Percentiles rank a stretch among this genome's conserved stretches.
These are phyloP conservation scores for Smittium mucronatum DNA, from an alignment of 371 early-diverging fungal species.

Conservation along the genomic window DNA sequence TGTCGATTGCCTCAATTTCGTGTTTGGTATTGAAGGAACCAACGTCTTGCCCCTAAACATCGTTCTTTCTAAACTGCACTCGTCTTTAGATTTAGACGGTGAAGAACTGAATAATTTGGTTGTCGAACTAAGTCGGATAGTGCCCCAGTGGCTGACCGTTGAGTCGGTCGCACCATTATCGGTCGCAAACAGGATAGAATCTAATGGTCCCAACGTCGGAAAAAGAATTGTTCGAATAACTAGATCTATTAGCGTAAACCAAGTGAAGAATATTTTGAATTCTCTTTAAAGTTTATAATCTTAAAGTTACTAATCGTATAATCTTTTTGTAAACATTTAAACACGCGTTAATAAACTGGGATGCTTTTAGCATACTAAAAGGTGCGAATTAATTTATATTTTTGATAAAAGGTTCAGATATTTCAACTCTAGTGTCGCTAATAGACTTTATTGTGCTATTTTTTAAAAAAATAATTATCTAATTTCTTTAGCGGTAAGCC, in stretches of 20 bases:
- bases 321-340: no score
- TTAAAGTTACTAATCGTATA: not conserved
- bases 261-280: constrained; percentile 3
- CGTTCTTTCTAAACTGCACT: constrained; percentile 21
- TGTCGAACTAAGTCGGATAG: not conserved
- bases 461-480: no score
- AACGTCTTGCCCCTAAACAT: constrained; percentile 19
- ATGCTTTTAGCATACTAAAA: no score
- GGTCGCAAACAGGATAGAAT: constrained; percentile 6
- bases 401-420: no score
- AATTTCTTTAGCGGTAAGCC: no score
- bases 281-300: not conserved
- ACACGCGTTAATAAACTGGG: no score
- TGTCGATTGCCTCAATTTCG: constrained; percentile 24
- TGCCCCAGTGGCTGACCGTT: not conserved
- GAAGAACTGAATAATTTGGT: not conserved
- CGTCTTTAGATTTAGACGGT: not conserved
- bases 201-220: not conserved
- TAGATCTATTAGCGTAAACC: constrained; percentile 9
- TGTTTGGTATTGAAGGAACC: constrained; percentile 28
- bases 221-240: constrained; percentile 9
- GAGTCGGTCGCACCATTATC: not conserved
- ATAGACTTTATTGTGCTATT: no score
- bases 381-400: no score
- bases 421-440: no score